phyloP scores from a whole-genome alignment of 331 rosid species.

The Acacia pycnantha region DNA sequence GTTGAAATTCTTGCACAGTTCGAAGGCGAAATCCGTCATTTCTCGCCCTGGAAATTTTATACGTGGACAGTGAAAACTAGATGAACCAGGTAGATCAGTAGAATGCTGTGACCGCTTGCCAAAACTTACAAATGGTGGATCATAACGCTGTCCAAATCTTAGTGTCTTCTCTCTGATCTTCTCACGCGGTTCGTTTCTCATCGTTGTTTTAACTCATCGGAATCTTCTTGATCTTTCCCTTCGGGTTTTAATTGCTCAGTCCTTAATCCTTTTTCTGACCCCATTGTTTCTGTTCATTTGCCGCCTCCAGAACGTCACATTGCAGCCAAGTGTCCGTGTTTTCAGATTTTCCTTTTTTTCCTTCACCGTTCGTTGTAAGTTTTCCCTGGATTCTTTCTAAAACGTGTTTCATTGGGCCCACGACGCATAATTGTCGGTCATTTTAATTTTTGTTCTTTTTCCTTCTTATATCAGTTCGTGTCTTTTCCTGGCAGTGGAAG shows the following conservation, averaged over 20 bases:
- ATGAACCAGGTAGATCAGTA: slow-evolving; percentile 40
- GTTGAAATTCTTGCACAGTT: not conserved
- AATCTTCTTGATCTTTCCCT: not conserved
- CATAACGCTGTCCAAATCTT: slow-evolving; percentile 14
- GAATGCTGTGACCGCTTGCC: slow-evolving; percentile 33
- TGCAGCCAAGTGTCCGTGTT: slow-evolving; percentile 1
- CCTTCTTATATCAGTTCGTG: not conserved
- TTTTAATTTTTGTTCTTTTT: not conserved
- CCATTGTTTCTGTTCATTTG: not conserved
- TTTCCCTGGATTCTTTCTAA: slow-evolving; percentile 23
- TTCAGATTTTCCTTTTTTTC: not conserved
- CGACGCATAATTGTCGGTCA: not conserved
- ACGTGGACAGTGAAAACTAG: slow-evolving; percentile 27
- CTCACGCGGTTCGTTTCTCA: not conserved
- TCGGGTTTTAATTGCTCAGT: slow-evolving; percentile 1
- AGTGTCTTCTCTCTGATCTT: not conserved
- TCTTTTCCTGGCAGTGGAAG: slow-evolving; percentile 27
- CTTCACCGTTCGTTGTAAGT: not conserved
- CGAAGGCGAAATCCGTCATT: slow-evolving; percentile 52
- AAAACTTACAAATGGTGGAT: slow-evolving; percentile 35
- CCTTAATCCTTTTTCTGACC: not conserved
- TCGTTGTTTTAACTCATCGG: not conserved
- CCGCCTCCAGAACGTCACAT: not conserved
- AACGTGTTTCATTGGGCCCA: slow-evolving; percentile 1
- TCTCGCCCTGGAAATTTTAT: not conserved